Base-by-base conservation (phyloP, 371 early-diverging fungal genomes). In the Apophysomyces ossiformis region DNA sequence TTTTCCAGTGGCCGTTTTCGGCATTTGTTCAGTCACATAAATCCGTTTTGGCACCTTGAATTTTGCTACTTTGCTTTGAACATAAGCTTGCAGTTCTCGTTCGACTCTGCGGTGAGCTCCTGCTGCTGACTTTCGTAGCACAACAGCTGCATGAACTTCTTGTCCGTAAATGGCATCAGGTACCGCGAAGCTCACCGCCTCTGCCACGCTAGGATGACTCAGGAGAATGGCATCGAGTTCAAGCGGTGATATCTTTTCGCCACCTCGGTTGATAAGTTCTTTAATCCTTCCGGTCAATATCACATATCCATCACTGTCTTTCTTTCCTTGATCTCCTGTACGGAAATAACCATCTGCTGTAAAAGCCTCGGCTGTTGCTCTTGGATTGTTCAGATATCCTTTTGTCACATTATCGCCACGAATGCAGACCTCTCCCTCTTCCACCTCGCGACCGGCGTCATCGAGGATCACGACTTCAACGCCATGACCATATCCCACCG, bases 341-440 rank as follows among this genome's bases (percentile, higher is more conserved):
- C 92, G 88, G 86, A 92, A 92, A 82, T 80, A 92, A 4, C 84
- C 85, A 54, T 81, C 81, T 57, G 77, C 70, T 7, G 82, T 81
- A 66, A 94, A 94, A 0, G 92, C 83, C 36, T 85, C 75, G 7
- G 75, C 81, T 18, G 92, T 95, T 9, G 96, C 96, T 46, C 84
- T 81, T 15, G 88, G 79, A 67, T 94, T 93, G 82, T 95, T 93
- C 58, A 93, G 82, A 66, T 95, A 93, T 0, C 92, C 90, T 5
- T 72, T 68, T n/a, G 90, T 93, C 13, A 96, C 91, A 67, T 92
- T 94, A 59, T 76, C 70, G 5, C 96, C 96, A 35, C 86, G 85
- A 56, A 96, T 86, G 69, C 95, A 95, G 13, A 96, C 92, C 66
- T 96, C 95, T 45, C 95, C 96, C 38, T 78, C 79, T 32, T 81